Percentiles rank a stretch among this genome's conserved stretches.
These are phyloP conservation scores for Arthrobotrys entomopaga DNA, from an alignment of 2,329 filamentous ascomycete genomes.

Conservation along the genomic window DNA sequence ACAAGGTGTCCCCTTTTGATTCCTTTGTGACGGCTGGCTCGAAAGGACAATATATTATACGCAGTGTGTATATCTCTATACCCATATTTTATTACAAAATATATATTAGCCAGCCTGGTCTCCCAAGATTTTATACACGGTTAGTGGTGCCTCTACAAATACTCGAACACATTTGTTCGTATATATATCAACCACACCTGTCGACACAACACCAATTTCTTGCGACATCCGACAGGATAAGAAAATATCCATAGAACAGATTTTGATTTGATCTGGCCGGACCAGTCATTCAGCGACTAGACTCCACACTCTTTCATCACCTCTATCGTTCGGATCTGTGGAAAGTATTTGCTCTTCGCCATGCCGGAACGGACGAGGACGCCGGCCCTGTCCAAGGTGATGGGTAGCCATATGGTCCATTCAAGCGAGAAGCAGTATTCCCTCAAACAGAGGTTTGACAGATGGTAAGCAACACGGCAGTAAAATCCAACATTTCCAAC, in stretches of 20 bases:
- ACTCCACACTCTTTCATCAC: not conserved
- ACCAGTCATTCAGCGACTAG: conserved; percentile 31
- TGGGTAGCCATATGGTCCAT: conserved; percentile 84
- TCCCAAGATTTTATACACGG: too few species aligned
- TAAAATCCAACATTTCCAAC: conserved; percentile 31
- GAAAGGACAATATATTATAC: not conserved
- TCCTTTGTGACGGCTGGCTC: not conserved
- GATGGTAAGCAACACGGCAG: conserved; percentile 65
- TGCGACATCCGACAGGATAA: not conserved
- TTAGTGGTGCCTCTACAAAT: too few species aligned
- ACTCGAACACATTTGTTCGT: too few species aligned
- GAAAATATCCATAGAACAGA: not conserved
- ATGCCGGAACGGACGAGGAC: conserved; percentile 76
- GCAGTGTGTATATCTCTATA: not conserved
- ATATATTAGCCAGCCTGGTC: not conserved
- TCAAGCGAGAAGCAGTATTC: conserved; percentile 73
- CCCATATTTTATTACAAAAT: not conserved
- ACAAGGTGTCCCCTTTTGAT: not conserved
- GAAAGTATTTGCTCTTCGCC: not conserved
- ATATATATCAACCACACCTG: too few species aligned
- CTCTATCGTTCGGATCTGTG: not conserved
- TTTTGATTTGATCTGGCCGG: conserved; percentile 42
- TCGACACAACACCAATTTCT: not conserved
- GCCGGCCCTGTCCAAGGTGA: conserved; percentile 82
- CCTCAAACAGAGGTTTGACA: conserved; percentile 77